Conservation (phyloP, 352 stramenopile genomes). For the Globisporangium carolinianum region DNA sequence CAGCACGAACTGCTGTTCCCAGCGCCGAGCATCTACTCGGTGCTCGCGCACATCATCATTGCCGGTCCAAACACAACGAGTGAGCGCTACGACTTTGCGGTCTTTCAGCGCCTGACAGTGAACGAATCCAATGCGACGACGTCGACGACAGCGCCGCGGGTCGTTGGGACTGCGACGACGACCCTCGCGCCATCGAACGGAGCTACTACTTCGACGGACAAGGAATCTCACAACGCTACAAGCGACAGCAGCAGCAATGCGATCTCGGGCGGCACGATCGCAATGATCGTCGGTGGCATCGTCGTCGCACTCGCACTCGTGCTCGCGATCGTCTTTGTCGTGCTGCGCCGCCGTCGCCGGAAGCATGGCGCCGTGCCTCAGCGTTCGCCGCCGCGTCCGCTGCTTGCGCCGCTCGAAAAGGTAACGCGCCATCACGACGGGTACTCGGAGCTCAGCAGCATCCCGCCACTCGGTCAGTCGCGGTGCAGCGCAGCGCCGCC, state of each 20-base stretch:
- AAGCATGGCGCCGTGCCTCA: neutral
- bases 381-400: neutral
- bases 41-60: constrained; percentile 26
- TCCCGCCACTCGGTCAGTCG: neutral
- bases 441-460: constrained; percentile 6
- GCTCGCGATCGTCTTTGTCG: neutral
- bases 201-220: neutral
- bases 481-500: constrained; percentile 7
- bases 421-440: constrained; percentile 6
- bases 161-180: neutral
- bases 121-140: constrained; percentile 1
- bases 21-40: constrained; percentile 15
- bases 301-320: constrained; percentile 5
- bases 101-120: constrained; percentile 21
- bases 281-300: constrained; percentile 4
- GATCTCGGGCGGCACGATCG: constrained; percentile 1
- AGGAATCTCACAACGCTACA: neutral
- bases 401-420: constrained; percentile 6
- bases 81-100: constrained; percentile 22
- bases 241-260: neutral
- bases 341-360: neutral
- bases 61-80: constrained; percentile 4
- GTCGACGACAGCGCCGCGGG: neutral
- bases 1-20: constrained; percentile 16
- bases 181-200: neutral